These are phyloP conservation scores for Candida sanyaensis DNA, from an alignment of 1,139 yeast species.

Conservation along the genomic window DNA sequence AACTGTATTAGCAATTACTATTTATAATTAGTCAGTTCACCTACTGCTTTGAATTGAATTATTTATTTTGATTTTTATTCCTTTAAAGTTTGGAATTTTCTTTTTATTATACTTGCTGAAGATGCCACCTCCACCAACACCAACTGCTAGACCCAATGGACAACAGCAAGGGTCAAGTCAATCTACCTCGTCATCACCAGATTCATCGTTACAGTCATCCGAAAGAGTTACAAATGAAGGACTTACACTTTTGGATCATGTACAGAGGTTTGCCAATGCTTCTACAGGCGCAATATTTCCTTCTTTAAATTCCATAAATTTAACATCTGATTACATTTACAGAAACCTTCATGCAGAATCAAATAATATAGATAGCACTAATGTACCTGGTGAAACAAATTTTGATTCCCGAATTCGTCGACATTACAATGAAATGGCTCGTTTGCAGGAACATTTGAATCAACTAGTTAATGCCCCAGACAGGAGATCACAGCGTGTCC, in stretches of 20 bases:
- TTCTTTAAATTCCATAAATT: slow-evolving; percentile 13
- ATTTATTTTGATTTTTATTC: background rate
- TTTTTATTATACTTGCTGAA: background rate
- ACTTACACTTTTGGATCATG: slow-evolving; percentile 3
- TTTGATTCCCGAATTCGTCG: slow-evolving; percentile 14
- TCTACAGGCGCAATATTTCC: slow-evolving; percentile 5
- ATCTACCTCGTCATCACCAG: background rate
- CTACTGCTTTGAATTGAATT: background rate
- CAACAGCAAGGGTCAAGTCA: background rate
- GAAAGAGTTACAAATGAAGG: background rate
- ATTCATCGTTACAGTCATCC: background rate
- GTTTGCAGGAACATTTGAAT: slow-evolving; percentile 14
- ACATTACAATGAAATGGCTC: slow-evolving; percentile 13
- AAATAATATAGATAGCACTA: slow-evolving; percentile 1
- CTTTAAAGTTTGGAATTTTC: background rate
- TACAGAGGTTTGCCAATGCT: slow-evolving; percentile 12
- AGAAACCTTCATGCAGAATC: slow-evolving; percentile 9
- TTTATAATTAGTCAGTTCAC: too few relatives aligned
- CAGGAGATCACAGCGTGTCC: slow-evolving; percentile 5
- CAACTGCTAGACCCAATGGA: background rate
- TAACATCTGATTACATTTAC: slow-evolving; percentile 14
- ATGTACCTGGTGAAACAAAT: slow-evolving; percentile 6
- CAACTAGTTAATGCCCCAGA: slow-evolving; percentile 7
- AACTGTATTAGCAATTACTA: too few relatives aligned
- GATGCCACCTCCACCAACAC: slow-evolving; percentile 7